These are phyloP conservation scores for Harringtonia aguacate DNA, from an alignment of 2,329 filamentous ascomycete genomes.

Conservation along the genomic window DNA sequence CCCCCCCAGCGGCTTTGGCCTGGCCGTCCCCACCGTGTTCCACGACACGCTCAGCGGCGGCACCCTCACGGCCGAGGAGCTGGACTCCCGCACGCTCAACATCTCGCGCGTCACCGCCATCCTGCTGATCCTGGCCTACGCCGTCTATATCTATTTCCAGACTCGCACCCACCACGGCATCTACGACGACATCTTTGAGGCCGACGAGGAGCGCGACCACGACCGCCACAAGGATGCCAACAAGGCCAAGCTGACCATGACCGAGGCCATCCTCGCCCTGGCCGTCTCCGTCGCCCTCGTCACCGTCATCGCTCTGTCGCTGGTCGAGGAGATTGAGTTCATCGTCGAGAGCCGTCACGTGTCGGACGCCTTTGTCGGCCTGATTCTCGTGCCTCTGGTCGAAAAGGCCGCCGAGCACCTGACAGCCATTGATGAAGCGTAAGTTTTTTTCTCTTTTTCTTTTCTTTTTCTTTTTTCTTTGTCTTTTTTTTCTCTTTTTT, in stretches of 20 bases:
- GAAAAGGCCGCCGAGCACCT: conserved; percentile 83
- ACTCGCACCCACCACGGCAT: conserved; percentile 67
- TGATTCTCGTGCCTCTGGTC: conserved; percentile 72
- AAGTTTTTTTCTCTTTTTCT: not conserved
- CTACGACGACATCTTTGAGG: conserved; percentile 62
- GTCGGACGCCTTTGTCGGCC: conserved; percentile 47
- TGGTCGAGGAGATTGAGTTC: conserved; percentile 61
- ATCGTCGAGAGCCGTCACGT: conserved; percentile 35
- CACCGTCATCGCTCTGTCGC: conserved; percentile 59
- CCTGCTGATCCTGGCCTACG: conserved; percentile 59
- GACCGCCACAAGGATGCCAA: conserved; percentile 49
- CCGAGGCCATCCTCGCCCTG: conserved; percentile 59
- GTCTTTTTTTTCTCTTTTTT: not conserved
- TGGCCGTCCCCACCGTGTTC: conserved; percentile 47
- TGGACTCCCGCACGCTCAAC: conserved; percentile 43
- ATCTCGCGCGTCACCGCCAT: conserved; percentile 64
- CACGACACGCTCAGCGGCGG: conserved; percentile 29
- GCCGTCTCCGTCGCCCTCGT: conserved; percentile 56
- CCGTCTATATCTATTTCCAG: conserved; percentile 61
- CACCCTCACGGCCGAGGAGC: conserved; percentile 19
- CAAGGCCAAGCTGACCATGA: conserved; percentile 63
- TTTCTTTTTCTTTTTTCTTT: not conserved
- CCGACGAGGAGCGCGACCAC: conserved; percentile 55
- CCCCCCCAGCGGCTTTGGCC: conserved; percentile 30
- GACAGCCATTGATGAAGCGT: conserved; percentile 71